These are phyloP conservation scores for Babjeviella inositovora DNA, from an alignment of 805 yeast species.

Conservation along the genomic window DNA sequence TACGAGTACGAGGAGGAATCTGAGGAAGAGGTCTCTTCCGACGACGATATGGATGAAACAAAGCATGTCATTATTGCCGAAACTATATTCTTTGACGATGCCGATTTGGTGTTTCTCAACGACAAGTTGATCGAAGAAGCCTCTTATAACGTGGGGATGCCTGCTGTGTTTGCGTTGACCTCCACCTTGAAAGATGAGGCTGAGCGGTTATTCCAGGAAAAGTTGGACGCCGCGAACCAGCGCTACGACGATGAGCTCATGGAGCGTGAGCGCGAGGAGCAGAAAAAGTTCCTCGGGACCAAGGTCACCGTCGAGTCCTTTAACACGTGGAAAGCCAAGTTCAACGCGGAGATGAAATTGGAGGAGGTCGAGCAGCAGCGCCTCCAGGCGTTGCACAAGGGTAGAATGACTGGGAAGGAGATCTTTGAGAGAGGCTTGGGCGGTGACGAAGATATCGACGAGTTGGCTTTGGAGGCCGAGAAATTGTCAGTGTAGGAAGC, in stretches of 20 bases:
- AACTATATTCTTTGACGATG: constrained; percentile 31
- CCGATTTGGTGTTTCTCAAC: constrained; percentile 24
- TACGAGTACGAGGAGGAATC: constrained; percentile 10
- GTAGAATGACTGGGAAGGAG: constrained; percentile 75
- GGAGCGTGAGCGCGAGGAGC: constrained; percentile 67
- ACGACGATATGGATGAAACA: constrained; percentile 13
- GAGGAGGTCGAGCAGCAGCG: constrained; percentile 41
- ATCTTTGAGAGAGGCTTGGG: constrained; percentile 85
- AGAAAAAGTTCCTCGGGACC: constrained; percentile 83
- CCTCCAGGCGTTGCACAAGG: constrained; percentile 43
- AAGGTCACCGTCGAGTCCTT: constrained; percentile 73
- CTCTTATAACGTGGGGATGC: constrained; percentile 74
- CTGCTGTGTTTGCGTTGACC: constrained; percentile 72
- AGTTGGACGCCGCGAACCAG: constrained; percentile 35
- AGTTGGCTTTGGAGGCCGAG: no score
- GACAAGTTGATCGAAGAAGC: constrained; percentile 39
- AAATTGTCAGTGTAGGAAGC: no score
- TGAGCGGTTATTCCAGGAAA: constrained; percentile 49
- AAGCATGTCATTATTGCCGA: constrained; percentile 40
- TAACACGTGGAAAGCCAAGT: constrained; percentile 51
- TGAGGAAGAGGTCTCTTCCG: constrained; percentile 15
- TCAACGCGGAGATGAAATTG: constrained; percentile 58
- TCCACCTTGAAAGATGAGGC: constrained; percentile 70
- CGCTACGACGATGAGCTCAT: constrained; percentile 39
- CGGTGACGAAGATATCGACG: constrained; percentile 44